Evolutionary conservation across 78 protist species (phyloP).

Genomic region (Chrysochromulina parva): DNA sequence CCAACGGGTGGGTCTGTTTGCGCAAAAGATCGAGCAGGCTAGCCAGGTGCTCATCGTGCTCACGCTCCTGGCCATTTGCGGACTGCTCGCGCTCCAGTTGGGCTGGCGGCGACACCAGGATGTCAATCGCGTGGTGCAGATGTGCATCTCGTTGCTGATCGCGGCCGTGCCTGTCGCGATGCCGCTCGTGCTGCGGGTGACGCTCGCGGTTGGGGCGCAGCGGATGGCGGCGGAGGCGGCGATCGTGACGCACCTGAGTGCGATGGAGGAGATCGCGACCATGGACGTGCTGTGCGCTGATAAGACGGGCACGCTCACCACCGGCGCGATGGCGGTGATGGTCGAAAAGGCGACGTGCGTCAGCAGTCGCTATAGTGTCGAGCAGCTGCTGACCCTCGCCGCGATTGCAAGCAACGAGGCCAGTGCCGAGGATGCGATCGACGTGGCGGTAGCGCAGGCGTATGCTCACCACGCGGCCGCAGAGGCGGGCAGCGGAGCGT

Average conservation of each 20-base stretch:
- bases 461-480: neutral
- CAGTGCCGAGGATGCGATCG: neutral
- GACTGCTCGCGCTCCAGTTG: neutral
- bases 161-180: constrained; percentile 74
- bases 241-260: constrained; percentile 76
- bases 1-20: neutral
- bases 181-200: constrained; percentile 82
- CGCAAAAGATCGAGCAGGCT: neutral
- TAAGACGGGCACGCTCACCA: constrained; percentile 1
- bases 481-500: neutral
- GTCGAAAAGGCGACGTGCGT: neutral
- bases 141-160: neutral
- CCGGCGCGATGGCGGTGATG: neutral
- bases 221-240: constrained; percentile 74
- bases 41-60: neutral
- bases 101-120: neutral
- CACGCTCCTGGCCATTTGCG: neutral
- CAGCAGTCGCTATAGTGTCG: neutral
- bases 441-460: constrained; percentile 9
- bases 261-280: constrained; percentile 82
- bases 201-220: constrained; percentile 85
- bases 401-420: neutral
- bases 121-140: neutral
- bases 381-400: neutral
- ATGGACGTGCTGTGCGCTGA: constrained; percentile 67